A percentile compares a stretch with the other conserved stretches of the same genome.
Evolutionary conservation across 2,329 filamentous ascomycete species (phyloP).

Genomic region (Colletotrichum siamense): DNA sequence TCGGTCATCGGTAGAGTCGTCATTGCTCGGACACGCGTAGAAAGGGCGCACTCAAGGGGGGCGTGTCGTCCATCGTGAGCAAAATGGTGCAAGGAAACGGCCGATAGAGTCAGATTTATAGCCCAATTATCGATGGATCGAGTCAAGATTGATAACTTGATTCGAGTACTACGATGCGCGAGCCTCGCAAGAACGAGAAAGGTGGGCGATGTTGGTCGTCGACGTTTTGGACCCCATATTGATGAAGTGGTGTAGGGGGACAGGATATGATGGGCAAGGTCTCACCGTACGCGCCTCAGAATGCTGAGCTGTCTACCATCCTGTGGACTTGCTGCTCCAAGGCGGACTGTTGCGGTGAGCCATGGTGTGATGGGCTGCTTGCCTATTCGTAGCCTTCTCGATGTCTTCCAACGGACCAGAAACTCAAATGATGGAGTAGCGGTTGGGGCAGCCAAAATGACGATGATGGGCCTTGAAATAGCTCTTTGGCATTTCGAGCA

Average conservation of each 20-base stretch:
- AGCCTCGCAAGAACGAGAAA: background rate
- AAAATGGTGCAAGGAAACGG: background rate
- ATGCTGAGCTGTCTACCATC: background rate
- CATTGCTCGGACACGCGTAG: background rate
- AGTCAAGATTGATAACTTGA: background rate
- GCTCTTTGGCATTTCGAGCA: background rate
- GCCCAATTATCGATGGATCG: accelerated
- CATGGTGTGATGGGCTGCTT: background rate
- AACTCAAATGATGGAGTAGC: background rate
- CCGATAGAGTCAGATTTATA: background rate
- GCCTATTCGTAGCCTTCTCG: background rate
- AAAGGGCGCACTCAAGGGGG: background rate
- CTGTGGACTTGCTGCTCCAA: background rate
- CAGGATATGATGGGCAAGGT: background rate
- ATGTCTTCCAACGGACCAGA: background rate
- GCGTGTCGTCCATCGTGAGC: background rate
- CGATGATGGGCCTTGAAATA: background rate
- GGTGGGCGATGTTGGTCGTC: background rate
- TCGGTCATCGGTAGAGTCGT: background rate
- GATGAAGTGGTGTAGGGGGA: background rate
- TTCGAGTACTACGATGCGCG: background rate
- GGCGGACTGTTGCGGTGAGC: background rate
- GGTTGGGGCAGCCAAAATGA: background rate
- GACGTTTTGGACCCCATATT: background rate
- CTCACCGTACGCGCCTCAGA: background rate